phyloP scores from a whole-genome alignment of 2,329 filamentous ascomycete genomes.

The Capronia americana region DNA sequence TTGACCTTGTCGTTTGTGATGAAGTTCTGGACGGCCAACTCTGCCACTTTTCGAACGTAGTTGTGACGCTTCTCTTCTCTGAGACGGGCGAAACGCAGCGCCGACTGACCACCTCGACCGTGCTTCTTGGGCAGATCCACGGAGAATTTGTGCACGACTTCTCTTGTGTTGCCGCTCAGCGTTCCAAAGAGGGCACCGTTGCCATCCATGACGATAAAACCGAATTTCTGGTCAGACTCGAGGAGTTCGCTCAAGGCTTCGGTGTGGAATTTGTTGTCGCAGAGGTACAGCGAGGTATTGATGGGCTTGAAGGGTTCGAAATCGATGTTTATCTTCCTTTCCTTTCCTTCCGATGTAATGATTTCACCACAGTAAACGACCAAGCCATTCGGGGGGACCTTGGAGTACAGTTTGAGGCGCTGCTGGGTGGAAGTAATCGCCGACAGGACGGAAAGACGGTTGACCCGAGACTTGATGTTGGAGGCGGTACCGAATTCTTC shows the following conservation, averaged over 20 bases:
- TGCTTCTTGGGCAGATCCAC: slow-evolving; percentile 99
- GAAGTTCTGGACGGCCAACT: slow-evolving; percentile 97
- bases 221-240: slow-evolving; percentile 98
- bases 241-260: slow-evolving; percentile 95
- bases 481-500: slow-evolving; percentile 99
- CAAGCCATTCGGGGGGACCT: slow-evolving; percentile 95
- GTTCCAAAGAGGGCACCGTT: slow-evolving; percentile 98
- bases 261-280: slow-evolving; percentile 99
- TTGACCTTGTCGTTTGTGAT: slow-evolving; percentile 99
- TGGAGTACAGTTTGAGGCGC: slow-evolving; percentile 98
- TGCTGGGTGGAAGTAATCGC: slow-evolving; percentile 99
- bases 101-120: slow-evolving; percentile 99
- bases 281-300: slow-evolving; percentile 98
- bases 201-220: slow-evolving; percentile 99
- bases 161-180: slow-evolving; percentile 94
- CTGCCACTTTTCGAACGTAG: slow-evolving; percentile 98
- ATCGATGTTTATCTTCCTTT: slow-evolving; percentile 99
- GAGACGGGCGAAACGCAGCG: slow-evolving; percentile 98
- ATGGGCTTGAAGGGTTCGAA: slow-evolving; percentile 99
- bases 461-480: slow-evolving; percentile 99
- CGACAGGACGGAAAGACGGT: slow-evolving; percentile 95
- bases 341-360: slow-evolving; percentile 96
- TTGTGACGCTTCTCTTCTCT: slow-evolving; percentile 99
- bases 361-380: slow-evolving; percentile 99
- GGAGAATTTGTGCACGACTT: slow-evolving; percentile 96